A percentile compares a stretch with the other conserved stretches of the same genome.
Conservation (phyloP, 140 eudicot species). For the Erigeron philadelphicus region DNA sequence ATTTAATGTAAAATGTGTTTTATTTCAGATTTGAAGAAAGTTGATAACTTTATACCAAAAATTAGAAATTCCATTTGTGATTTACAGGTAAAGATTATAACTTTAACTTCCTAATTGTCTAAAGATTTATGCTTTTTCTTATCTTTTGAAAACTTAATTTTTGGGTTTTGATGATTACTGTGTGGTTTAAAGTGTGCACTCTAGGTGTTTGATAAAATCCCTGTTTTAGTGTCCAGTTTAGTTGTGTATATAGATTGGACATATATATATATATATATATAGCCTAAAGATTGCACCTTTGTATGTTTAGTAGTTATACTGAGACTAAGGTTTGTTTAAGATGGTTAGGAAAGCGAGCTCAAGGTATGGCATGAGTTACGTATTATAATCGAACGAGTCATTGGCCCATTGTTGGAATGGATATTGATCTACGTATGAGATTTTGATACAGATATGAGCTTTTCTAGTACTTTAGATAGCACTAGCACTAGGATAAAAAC, state of each 20-base stretch:
- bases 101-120: background rate
- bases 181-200: background rate
- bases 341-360: background rate
- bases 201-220: background rate
- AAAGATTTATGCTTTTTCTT: background rate
- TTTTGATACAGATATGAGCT: constrained; percentile 3
- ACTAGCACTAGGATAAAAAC: too few relatives aligned
- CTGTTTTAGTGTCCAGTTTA: background rate
- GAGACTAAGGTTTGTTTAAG: background rate
- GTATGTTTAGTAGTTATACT: background rate
- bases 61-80: constrained; percentile 1
- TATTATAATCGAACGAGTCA: background rate
- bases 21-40: constrained; percentile 27
- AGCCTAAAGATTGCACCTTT: too few relatives aligned
- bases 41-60: background rate
- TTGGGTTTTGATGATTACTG: background rate
- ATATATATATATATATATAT: too few relatives aligned
- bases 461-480: background rate
- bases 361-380: background rate
- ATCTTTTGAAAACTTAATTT: background rate
- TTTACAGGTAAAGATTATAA: constrained; percentile 3
- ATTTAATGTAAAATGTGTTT: constrained; percentile 10
- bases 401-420: background rate
- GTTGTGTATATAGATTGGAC: too few relatives aligned
- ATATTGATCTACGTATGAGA: too few relatives aligned